These are phyloP conservation scores for Nitzschia inconspicua DNA, from an alignment of 108 stramenopile genomes.

Conservation along the genomic window DNA sequence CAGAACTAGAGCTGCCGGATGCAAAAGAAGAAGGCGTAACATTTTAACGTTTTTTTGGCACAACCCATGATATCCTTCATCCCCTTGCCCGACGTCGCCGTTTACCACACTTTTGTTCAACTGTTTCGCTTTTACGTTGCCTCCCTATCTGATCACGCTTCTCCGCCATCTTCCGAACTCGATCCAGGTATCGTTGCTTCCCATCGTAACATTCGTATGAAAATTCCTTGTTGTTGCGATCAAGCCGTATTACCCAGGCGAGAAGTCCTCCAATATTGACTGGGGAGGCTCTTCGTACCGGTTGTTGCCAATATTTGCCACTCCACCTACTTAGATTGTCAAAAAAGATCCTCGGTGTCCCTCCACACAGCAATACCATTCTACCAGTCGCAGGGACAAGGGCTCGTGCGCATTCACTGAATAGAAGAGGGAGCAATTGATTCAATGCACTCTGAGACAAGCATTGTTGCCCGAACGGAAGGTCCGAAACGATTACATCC, in stretches of 20 bases:
- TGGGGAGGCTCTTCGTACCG: slow-evolving; percentile 46
- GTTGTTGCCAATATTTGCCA: slow-evolving; percentile 27
- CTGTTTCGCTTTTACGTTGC: slow-evolving; percentile 7
- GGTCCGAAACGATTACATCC: slow-evolving; percentile 56
- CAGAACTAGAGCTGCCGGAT: not conserved
- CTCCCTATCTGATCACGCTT: slow-evolving; percentile 8
- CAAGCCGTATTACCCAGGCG: slow-evolving; percentile 48
- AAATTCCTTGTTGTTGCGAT: slow-evolving; percentile 13
- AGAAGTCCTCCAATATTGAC: slow-evolving; percentile 61
- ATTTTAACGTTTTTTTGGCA: not conserved
- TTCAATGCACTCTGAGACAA: slow-evolving; percentile 38
- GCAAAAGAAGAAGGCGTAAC: not conserved
- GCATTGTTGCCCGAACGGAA: slow-evolving; percentile 67
- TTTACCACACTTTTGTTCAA: not conserved
- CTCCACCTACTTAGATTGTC: not conserved
- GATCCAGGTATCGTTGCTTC: slow-evolving; percentile 2
- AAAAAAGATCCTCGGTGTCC: not conserved
- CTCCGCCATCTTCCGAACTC: slow-evolving; percentile 11
- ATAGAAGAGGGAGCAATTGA: slow-evolving; percentile 42
- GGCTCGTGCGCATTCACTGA: slow-evolving; percentile 54
- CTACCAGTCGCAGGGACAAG: slow-evolving; percentile 39
- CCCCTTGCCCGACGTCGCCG: not conserved
- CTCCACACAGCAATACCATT: slow-evolving; percentile 50
- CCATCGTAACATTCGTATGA: not conserved
- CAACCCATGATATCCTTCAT: not conserved